Evolutionary conservation across 208 protist species (phyloP).

Genomic region (Porcisia hertigi): DNA sequence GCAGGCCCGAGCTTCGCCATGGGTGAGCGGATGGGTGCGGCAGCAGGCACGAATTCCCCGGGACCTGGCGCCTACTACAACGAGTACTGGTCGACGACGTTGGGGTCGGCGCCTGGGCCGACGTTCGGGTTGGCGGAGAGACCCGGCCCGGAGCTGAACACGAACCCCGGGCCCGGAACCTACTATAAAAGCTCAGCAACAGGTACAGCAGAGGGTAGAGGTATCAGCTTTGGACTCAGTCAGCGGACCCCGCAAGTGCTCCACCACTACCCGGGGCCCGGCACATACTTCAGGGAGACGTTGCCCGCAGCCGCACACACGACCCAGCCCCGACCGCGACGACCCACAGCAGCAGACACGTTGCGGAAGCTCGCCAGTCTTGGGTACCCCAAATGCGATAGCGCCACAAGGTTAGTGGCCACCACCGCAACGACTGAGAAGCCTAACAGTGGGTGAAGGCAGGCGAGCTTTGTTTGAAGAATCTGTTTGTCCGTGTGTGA

Average conservation of each 20-base stretch:
- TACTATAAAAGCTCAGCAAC: conserved; percentile 12
- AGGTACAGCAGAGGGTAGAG: background rate
- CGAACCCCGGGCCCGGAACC: conserved; percentile 32
- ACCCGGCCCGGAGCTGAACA: conserved; percentile 15
- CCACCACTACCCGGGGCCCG: conserved; percentile 20
- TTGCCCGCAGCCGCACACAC: background rate
- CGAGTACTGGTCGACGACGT: background rate
- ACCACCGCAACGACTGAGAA: background rate
- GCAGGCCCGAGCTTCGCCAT: conserved; percentile 23
- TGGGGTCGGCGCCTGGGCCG: conserved; percentile 2
- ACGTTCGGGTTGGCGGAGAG: conserved; percentile 15
- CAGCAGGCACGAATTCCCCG: background rate
- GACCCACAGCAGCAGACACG: conserved; percentile 29
- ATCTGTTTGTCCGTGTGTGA: too few relatives aligned
- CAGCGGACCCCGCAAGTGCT: background rate
- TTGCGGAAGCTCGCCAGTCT: conserved; percentile 32
- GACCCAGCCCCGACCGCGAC: background rate
- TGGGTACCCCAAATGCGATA: conserved; percentile 27
- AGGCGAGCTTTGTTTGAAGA: too few relatives aligned
- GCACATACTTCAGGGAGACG: conserved; percentile 19
- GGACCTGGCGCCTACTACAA: conserved; percentile 22
- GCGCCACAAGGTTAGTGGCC: background rate
- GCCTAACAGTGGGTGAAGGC: background rate
- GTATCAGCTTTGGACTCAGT: conserved; percentile 6
- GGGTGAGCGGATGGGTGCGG: conserved; percentile 12